phyloP scores from a whole-genome alignment of 371 early-diverging fungal species.

The Mucor piriformis region DNA sequence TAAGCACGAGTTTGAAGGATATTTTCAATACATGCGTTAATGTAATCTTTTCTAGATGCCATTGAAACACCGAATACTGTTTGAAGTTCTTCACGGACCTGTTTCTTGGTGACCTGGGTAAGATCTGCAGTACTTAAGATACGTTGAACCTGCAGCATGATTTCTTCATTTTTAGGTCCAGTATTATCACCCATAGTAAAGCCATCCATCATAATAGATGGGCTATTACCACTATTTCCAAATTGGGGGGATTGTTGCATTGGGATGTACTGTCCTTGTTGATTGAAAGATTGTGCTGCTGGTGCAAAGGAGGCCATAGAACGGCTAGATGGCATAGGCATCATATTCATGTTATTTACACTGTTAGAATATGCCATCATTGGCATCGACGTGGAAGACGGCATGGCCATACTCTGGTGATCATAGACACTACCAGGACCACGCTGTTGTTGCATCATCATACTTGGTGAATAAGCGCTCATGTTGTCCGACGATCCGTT shows the following conservation, averaged over 20 bases:
- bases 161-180: conserved; percentile 72
- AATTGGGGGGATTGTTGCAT: conserved; percentile 29
- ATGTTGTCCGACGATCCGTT: conserved; percentile 23
- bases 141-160: conserved; percentile 73
- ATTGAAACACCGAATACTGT: conserved; percentile 48
- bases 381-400: conserved; percentile 39
- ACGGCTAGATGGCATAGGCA: conserved; percentile 24
- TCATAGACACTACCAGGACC: conserved; percentile 20
- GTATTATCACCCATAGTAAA: conserved; percentile 22
- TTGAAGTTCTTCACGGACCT: conserved; percentile 55
- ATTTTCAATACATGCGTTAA: conserved; percentile 54
- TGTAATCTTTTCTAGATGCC: conserved; percentile 58
- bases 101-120: conserved; percentile 85
- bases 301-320: conserved; percentile 26
- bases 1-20: conserved; percentile 44
- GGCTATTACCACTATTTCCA: conserved; percentile 23
- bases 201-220: conserved; percentile 42
- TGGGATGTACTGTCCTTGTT: conserved; percentile 32
- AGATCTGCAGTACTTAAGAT: conserved; percentile 80
- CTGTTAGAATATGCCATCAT: conserved; percentile 37
- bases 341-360: conserved; percentile 12
- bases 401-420: conserved; percentile 36
- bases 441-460: conserved; percentile 6
- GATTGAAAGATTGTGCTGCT: conserved; percentile 17
- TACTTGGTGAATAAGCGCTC: conserved; percentile 23